Percentiles rank a stretch among this genome's conserved stretches.
Conservation (phyloP, 2,329 filamentous ascomycete species). For the Pseudopyrenochaeta lycopersici region DNA sequence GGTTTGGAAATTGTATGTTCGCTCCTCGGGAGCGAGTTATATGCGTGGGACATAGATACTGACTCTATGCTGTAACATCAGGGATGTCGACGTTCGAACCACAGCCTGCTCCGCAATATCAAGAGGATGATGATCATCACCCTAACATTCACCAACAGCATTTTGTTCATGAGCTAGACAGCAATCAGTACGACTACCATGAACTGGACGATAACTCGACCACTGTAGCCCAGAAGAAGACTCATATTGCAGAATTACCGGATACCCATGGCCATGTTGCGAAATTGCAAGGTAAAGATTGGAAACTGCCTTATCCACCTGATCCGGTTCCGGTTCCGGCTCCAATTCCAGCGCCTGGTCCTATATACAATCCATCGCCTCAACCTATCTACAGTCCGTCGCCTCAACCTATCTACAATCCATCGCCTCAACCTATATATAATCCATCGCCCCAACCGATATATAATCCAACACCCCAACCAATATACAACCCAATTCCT, state of each 20-base stretch:
- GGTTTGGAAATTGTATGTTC: neutral
- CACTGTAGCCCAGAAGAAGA: neutral
- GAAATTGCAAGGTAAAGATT: neutral
- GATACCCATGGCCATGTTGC: neutral
- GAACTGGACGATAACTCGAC: neutral
- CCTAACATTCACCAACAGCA: neutral
- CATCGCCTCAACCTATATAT: too few species aligned
- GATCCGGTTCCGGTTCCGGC: neutral
- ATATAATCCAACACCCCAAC: too few species aligned
- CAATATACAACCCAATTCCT: too few species aligned
- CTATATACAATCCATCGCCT: too few species aligned
- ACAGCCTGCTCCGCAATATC: neutral
- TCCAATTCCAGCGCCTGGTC: neutral
- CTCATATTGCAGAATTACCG: neutral
- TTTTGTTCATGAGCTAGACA: neutral
- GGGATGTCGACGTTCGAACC: neutral
- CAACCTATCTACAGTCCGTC: too few species aligned
- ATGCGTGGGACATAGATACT: too few species aligned
- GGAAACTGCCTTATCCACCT: neutral
- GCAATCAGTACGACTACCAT: neutral
- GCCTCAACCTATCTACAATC: too few species aligned
- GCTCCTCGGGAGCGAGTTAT: too few species aligned
- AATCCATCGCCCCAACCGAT: neutral
- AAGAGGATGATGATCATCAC: neutral
- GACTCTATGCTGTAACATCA: too few species aligned